Evolutionary conservation across 352 stramenopile genomes (phyloP).

Genomic region (Sclerospora graminicola): DNA sequence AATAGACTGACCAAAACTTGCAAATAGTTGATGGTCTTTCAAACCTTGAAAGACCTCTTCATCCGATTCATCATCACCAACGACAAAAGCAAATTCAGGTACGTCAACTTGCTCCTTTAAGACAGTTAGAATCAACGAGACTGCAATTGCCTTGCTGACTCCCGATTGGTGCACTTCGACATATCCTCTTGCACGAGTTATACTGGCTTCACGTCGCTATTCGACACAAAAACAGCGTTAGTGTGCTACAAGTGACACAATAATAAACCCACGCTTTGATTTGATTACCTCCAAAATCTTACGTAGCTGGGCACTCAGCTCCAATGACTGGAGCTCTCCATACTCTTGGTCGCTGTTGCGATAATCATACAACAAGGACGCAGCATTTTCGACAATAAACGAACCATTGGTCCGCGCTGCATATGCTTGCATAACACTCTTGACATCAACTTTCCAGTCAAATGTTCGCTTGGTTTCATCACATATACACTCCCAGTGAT

Average conservation of each 20-base stretch:
- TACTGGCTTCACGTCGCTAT: constrained; percentile 47
- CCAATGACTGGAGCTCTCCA: constrained; percentile 94
- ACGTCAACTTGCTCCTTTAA: constrained; percentile 46
- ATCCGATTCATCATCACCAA: constrained; percentile 98
- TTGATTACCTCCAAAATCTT: constrained; percentile 84
- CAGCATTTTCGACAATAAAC: constrained; percentile 95
- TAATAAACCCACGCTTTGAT: not conserved
- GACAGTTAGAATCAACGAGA: constrained; percentile 41
- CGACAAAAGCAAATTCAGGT: constrained; percentile 91
- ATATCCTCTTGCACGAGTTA: constrained; percentile 53
- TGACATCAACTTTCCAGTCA: constrained; percentile 91
- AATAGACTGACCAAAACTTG: not conserved
- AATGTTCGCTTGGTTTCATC: constrained; percentile 45
- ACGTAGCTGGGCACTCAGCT: constrained; percentile 87
- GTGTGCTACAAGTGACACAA: not conserved
- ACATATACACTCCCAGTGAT: constrained; percentile 53
- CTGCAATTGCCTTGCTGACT: constrained; percentile 50
- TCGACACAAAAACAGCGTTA: not conserved
- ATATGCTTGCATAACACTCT: constrained; percentile 96
- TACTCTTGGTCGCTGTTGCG: constrained; percentile 97
- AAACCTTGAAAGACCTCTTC: constrained; percentile 81
- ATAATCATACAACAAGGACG: constrained; percentile 97
- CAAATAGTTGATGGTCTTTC: not conserved
- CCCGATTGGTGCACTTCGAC: constrained; percentile 68
- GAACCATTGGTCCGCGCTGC: constrained; percentile 94